Conservation (phyloP, 768 basidiomycete species). For the Boletus reticulatus region DNA sequence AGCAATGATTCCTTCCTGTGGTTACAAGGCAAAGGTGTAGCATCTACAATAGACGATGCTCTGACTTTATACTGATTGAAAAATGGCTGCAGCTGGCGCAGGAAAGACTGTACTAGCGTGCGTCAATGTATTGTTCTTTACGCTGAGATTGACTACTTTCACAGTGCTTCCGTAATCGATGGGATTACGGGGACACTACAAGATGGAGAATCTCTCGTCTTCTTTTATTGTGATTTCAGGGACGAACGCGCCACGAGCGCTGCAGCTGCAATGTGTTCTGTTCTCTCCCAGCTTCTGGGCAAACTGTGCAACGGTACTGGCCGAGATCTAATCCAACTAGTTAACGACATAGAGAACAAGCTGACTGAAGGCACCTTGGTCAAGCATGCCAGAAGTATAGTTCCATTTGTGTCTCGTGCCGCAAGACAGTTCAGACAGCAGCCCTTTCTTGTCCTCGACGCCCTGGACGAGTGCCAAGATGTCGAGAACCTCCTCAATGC, state of each 20-base stretch:
- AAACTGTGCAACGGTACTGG: neutral
- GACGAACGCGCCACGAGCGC: neutral
- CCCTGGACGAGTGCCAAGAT: constrained; percentile 17
- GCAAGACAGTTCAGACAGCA: neutral
- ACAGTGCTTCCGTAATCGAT: neutral
- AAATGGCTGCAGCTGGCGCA: constrained; percentile 6
- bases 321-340: neutral
- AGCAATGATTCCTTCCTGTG: constrained; percentile 1
- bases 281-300: constrained; percentile 15
- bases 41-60: too few relatives aligned
- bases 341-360: neutral
- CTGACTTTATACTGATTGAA: neutral
- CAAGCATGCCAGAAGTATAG: neutral
- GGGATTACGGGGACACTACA: neutral
- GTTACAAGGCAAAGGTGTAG: constrained; percentile 6
- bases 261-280: constrained; percentile 5
- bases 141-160: neutral
- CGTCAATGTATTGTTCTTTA: neutral
- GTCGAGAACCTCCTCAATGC: neutral
- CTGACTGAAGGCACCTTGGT: neutral
- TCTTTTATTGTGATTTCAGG: constrained; percentile 21
- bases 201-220: constrained; percentile 1
- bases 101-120: constrained; percentile 18
- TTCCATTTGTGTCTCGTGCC: neutral
- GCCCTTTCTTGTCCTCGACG: constrained; percentile 14